Conservation (phyloP, 2,329 filamentous ascomycete genomes). For the Blumeria graminis region DNA sequence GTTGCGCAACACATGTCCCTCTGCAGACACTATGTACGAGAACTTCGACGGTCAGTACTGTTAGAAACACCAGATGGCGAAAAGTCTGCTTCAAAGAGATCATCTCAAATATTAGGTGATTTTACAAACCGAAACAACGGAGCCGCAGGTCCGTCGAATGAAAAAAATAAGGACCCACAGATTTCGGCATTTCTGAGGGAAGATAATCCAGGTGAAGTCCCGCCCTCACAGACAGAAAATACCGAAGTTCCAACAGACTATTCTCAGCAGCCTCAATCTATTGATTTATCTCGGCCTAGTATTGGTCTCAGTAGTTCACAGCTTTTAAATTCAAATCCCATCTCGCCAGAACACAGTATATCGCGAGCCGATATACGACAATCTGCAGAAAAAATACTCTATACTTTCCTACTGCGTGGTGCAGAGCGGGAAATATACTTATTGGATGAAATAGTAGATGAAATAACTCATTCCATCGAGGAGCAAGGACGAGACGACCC, state of each 20-base stretch:
- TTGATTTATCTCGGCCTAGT: conserved; percentile 21
- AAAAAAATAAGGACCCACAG: conserved; percentile 53
- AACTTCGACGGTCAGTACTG: conserved; percentile 77
- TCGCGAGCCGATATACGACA: conserved; percentile 75
- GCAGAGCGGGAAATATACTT: conserved; percentile 91
- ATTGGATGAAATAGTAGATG: conserved; percentile 62
- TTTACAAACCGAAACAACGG: conserved; percentile 40
- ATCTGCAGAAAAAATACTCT: conserved; percentile 95
- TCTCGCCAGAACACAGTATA: conserved; percentile 63
- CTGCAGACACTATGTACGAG: conserved; percentile 88
- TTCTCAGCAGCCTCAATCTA: conserved; percentile 24
- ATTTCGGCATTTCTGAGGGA: conserved; percentile 75
- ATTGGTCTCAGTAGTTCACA: conserved; percentile 34
- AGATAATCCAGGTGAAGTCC: conserved; percentile 29
- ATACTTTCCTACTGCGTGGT: conserved; percentile 85
- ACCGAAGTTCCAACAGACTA: conserved; percentile 4
- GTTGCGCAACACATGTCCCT: conserved; percentile 97
- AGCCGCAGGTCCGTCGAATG: conserved; percentile 35
- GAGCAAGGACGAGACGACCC: conserved; percentile 82
- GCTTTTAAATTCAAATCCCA: conserved; percentile 47
- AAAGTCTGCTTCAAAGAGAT: conserved; percentile 52
- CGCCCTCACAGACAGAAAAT: conserved; percentile 17
- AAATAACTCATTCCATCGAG: conserved; percentile 74
- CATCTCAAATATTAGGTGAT: conserved; percentile 53
- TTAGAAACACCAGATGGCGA: conserved; percentile 82